phyloP scores from a whole-genome alignment of 441 rosid genomes.

The Euphorbia celastroides region DNA sequence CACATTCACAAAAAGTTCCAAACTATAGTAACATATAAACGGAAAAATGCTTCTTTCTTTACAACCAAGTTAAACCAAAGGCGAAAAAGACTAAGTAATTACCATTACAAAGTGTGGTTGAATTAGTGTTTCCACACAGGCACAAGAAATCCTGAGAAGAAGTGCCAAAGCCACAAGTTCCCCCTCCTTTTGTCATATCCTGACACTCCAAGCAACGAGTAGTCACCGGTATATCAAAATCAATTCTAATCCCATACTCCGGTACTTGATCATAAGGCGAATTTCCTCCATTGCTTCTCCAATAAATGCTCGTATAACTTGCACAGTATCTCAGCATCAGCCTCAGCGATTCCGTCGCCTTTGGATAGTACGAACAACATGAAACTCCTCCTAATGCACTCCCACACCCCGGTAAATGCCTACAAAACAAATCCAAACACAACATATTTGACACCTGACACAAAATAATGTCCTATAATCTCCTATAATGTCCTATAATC shows the following conservation, averaged over 20 bases:
- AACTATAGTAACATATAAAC: no score
- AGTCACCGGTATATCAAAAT: slow-evolving; percentile 78
- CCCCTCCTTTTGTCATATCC: slow-evolving; percentile 68
- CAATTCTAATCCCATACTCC: slow-evolving; percentile 73
- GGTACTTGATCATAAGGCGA: slow-evolving; percentile 62
- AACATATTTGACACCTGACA: no score
- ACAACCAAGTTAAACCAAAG: no score
- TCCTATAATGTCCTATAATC: no score
- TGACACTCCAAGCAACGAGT: slow-evolving; percentile 76
- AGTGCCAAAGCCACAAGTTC: slow-evolving; percentile 71
- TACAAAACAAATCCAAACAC: no score
- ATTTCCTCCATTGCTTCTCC: slow-evolving; percentile 52
- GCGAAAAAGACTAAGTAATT: no score
- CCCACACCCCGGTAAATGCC: slow-evolving; percentile 77
- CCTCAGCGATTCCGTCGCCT: slow-evolving; percentile 75
- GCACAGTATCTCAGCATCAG: slow-evolving; percentile 78
- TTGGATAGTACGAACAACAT: slow-evolving; percentile 82
- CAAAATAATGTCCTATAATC: no score
- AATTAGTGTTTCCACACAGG: slow-evolving; percentile 53
- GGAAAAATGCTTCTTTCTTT: no score
- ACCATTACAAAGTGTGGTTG: slow-evolving; percentile 70
- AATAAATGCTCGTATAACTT: slow-evolving; percentile 70
- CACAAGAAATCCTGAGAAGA: slow-evolving; percentile 60
- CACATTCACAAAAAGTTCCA: no score
- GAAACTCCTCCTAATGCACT: slow-evolving; percentile 43